Conservation (phyloP, 108 stramenopile species). For the Pseudonitzschia delicatissima region DNA sequence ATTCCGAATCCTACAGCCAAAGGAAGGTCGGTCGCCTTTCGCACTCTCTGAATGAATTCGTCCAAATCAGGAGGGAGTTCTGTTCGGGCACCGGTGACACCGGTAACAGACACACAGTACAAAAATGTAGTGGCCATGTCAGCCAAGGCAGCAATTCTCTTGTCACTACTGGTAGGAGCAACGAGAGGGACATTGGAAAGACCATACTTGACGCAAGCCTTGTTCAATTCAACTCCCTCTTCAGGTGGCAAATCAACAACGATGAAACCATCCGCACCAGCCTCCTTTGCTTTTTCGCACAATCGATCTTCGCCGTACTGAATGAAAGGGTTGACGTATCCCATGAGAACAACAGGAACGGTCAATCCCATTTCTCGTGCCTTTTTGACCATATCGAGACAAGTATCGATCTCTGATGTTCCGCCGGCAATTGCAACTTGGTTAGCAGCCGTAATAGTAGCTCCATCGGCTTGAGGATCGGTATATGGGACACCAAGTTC, state of each 20-base stretch:
- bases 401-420: constrained; percentile 73
- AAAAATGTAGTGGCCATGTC: constrained; percentile 88
- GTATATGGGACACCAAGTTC: constrained; percentile 98
- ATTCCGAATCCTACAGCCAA: constrained; percentile 98
- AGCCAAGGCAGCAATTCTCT: constrained; percentile 84
- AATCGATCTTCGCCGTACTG: constrained; percentile 91
- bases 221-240: constrained; percentile 82
- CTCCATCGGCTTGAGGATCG: constrained; percentile 98
- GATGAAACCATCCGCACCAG: constrained; percentile 94
- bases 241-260: constrained; percentile 98
- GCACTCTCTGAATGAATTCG: constrained; percentile 88
- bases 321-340: constrained; percentile 97
- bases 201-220: constrained; percentile 78
- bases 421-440: constrained; percentile 93
- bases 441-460: constrained; percentile 94
- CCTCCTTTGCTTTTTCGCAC: constrained; percentile 74
- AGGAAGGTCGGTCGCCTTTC: constrained; percentile 85
- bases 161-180: constrained; percentile 95
- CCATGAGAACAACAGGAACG: constrained; percentile 97
- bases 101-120: constrained; percentile 97
- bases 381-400: constrained; percentile 83
- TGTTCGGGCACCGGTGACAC: constrained; percentile 91
- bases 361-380: constrained; percentile 92
- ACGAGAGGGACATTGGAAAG: constrained; percentile 94
- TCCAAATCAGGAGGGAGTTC: constrained; percentile 83